Base-by-base conservation (phyloP, 1,284 basidiomycete genomes). In the Cutaneotrichosporon arboriforme region DNA sequence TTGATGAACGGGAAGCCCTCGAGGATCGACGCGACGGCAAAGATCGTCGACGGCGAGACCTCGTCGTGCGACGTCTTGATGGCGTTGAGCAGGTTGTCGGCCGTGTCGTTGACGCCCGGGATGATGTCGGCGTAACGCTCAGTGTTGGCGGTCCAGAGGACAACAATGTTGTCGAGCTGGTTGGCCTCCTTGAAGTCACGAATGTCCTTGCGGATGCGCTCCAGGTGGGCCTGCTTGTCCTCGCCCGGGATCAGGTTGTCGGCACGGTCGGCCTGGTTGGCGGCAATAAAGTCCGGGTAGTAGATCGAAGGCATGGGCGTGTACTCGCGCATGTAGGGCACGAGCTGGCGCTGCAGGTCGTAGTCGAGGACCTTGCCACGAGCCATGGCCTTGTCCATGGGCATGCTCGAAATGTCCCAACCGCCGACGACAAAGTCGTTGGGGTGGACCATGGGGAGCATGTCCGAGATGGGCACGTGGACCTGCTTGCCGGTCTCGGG, bases 131-230 rank as follows among this genome's bases (percentile, higher is more conserved):
- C 87, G 83, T 94, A 98, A 59, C 94, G 87, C 81, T 98, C 94
- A 36, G 94, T 98, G 80, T 98, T 97, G 72, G 94, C 94, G 31
- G 92, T 96, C 92, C 92, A 97, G 80, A 96, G 93, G 54, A 96
- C 86, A 61, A 97, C 78, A 61, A 90, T 83, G 55, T 85, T 86
- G 74, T 96, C 93, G 51, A 97, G 84, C 36, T 78, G 80, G 76
- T 98, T 84, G 63, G 84, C 77, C 49, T 78, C 70, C 81, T 97
- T 97, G 83, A 98, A 98, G 54, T 84, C 81, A 68, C 91, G 89
- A 69, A 97, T 97, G 75, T 97, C 91, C 46, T 81, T 81, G 58
- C 93, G 89, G 68, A 98, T 84, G 63, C 88, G 85, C 63, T 97
- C 91, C 58, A 98, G 84, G 75, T 98, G 94, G 9, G 78, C 85